Base-by-base conservation (phyloP, 2,329 filamentous ascomycete species). In the Sporothrix schenckii region DNA sequence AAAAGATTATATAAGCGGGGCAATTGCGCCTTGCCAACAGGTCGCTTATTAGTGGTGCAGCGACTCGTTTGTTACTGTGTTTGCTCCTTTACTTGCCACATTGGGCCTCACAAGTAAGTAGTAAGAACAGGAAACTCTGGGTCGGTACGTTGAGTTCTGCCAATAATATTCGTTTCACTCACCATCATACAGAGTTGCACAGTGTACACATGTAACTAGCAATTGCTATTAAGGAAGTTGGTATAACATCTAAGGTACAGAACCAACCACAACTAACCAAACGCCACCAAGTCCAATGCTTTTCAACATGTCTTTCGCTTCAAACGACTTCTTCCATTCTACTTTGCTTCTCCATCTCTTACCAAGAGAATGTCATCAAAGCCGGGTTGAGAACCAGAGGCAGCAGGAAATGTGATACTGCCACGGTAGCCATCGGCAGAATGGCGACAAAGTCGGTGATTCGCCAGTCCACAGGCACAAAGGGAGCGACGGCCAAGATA, bases 321-420 rank as follows among this genome's bases (percentile, higher is more conserved):
- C 7, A 34, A 7, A 34, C 34, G 4, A 11, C 19, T 14, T 27
- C 4, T 47, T 44, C 3, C 11, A 44, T 13, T 13, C 11, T 13
- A 13, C 21, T 6, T n/a, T 44, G 9, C n/a, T 6, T 41, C 34
- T 5, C n/a, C 9, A 3, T 9, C 39, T 3, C n/a, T 77, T 86
- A 92, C 88, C 89, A 93, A 11, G 89, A 91, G 79, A 93, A 92
- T 0, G 89, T 91, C 90, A 92, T 92, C 75, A 93, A 82, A 24
- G 90, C 90, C n/a, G 91, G 91, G 79, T 93, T 93, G 65, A 94
- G 81, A 4, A 87, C 91, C 71, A 93, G 83, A 0, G 91, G 91
- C 72, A 93, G 79, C 66, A 93, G 80, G 70, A 93, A 84, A 79
- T 93, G 91, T 70, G 87, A 90, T 1, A 82, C 84, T 0, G 88